phyloP scores from a whole-genome alignment of 805 yeast genomes.

The Komagataella mondaviorum region DNA sequence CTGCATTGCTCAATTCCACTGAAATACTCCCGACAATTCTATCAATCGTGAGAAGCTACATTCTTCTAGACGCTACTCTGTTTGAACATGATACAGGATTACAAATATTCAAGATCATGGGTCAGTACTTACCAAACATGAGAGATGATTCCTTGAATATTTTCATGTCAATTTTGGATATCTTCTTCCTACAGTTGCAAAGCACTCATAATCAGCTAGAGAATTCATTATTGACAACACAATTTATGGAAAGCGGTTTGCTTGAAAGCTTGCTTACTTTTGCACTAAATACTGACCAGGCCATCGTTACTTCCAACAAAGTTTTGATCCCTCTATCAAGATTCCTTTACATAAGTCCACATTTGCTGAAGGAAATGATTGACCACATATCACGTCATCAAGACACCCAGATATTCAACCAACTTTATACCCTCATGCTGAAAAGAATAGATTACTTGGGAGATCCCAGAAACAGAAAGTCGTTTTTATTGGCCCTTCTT shows the following conservation, averaged over 20 bases:
- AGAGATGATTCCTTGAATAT: slow-evolving; percentile 59
- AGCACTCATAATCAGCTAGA: slow-evolving; percentile 10
- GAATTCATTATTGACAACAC: slow-evolving; percentile 8
- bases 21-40: slow-evolving; percentile 57
- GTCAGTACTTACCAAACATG: slow-evolving; percentile 42
- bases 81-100: slow-evolving; percentile 23
- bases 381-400: slow-evolving; percentile 9
- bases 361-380: slow-evolving; percentile 20
- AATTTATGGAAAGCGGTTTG: slow-evolving; percentile 29
- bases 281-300: slow-evolving; percentile 26
- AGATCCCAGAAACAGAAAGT: slow-evolving; percentile 65
- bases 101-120: slow-evolving; percentile 32
- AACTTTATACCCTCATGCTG: slow-evolving; percentile 12
- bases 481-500: slow-evolving; percentile 15
- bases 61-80: slow-evolving; percentile 30
- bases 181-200: slow-evolving; percentile 24
- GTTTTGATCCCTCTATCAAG: slow-evolving; percentile 23
- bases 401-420: slow-evolving; percentile 7
- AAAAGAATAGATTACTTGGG: slow-evolving; percentile 34
- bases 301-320: slow-evolving; percentile 27
- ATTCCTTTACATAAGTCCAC: slow-evolving; percentile 21
- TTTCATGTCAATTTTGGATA: slow-evolving; percentile 40
- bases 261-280: slow-evolving; percentile 26
- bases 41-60: slow-evolving; percentile 49
- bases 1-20: slow-evolving; percentile 56